Conservation (phyloP, 2,329 filamentous ascomycete genomes). For the Penicillium sp. region DNA sequence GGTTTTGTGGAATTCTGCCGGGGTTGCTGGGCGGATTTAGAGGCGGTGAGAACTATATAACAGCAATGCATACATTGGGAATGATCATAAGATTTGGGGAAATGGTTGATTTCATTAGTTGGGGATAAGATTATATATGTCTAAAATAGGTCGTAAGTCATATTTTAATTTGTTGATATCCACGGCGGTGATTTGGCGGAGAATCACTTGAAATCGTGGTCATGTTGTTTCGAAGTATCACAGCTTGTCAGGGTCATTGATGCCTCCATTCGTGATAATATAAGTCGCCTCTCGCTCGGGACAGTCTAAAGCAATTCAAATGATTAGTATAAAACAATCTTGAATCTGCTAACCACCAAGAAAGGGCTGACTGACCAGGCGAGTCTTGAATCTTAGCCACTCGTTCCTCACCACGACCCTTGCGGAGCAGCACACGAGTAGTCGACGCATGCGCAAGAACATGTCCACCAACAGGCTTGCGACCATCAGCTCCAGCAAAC, state of each 20-base stretch:
- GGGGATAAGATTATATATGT: conserved; percentile 2
- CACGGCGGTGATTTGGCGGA: background rate
- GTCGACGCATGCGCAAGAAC: conserved; percentile 71
- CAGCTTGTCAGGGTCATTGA: conserved; percentile 68
- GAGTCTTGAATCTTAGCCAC: conserved; percentile 72
- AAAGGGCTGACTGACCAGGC: too few species aligned
- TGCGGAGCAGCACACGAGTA: conserved; percentile 68
- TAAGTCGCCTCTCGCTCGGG: conserved; percentile 72
- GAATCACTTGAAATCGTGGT: conserved; percentile 15
- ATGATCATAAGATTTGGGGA: background rate
- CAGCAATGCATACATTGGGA: too few species aligned
- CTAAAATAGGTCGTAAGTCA: background rate
- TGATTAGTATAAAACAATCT: too few species aligned
- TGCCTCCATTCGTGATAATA: conserved; percentile 70
- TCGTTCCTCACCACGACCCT: conserved; percentile 70
- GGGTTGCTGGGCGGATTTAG: conserved; percentile 10
- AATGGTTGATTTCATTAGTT: background rate
- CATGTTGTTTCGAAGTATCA: conserved; percentile 29
- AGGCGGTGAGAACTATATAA: conserved; percentile 18
- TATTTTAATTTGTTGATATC: background rate
- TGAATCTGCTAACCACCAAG: too few species aligned
- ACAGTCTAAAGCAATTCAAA: conserved; percentile 55
- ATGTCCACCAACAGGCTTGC: conserved; percentile 70
- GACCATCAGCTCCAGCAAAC: conserved; percentile 69
- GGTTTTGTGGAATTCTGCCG: conserved; percentile 28